These are phyloP conservation scores for Vigna nakashimae DNA, from an alignment of 306 rosid species.

Conservation along the genomic window DNA sequence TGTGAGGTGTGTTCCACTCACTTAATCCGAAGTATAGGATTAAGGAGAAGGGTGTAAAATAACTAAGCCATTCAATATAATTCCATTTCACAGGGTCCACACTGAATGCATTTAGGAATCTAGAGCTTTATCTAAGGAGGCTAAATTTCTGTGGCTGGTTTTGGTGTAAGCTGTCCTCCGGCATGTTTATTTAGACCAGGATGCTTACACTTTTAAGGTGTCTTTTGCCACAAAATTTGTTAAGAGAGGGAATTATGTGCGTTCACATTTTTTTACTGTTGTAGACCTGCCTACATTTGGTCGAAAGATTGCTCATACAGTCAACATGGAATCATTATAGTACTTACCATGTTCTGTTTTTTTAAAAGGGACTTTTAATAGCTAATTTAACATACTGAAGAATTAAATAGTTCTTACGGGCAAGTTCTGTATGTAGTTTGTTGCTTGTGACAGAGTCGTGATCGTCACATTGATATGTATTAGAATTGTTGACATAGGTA, in stretches of 20 bases:
- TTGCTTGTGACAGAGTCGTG: not conserved
- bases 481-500: conserved; percentile 18
- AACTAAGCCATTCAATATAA: too few species aligned
- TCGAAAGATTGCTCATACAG: not conserved
- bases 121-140: not conserved
- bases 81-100: too few species aligned
- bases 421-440: conserved; percentile 8
- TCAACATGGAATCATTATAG: not conserved
- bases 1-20: too few species aligned
- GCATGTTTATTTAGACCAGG: conserved; percentile 1
- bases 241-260: not conserved
- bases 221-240: not conserved
- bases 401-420: not conserved
- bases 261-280: not conserved
- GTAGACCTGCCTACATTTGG: conserved; percentile 4
- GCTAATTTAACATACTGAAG: not conserved
- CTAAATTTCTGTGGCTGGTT: not conserved
- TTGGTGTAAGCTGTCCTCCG: not conserved
- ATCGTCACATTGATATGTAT: not conserved
- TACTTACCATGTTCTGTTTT: not conserved
- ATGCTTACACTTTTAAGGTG: not conserved
- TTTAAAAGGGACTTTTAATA: not conserved
- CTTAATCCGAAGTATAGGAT: too few species aligned
- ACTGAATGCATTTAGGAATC: conserved; percentile 6
- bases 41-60: too few species aligned